These are phyloP conservation scores for Mycogone perniciosa DNA, from an alignment of 2,329 filamentous ascomycete genomes.

Conservation along the genomic window DNA sequence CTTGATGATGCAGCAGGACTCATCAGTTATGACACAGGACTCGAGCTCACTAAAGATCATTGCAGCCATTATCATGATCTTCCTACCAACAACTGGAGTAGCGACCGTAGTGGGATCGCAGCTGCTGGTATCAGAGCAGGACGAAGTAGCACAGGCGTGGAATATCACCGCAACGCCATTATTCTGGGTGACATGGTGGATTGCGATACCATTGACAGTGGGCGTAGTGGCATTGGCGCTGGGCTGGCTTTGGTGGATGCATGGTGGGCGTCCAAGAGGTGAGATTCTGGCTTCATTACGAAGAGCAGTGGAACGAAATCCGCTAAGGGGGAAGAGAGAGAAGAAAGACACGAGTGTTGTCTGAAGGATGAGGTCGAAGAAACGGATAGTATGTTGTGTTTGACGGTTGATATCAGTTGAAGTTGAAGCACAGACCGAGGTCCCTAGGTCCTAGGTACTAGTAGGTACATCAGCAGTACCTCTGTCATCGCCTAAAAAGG, in stretches of 20 bases:
- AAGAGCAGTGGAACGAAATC: not conserved
- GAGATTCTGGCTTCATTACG: not conserved
- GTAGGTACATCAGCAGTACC: too few relatives aligned
- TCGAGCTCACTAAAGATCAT: constrained; percentile 33
- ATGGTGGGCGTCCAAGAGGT: constrained; percentile 13
- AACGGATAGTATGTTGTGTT: too few relatives aligned
- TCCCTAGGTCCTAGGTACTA: too few relatives aligned
- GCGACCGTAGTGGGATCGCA: constrained; percentile 28
- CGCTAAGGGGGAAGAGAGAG: not conserved
- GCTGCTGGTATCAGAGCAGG: constrained; percentile 19
- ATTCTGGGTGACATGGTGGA: constrained; percentile 26
- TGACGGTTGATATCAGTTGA: too few relatives aligned
- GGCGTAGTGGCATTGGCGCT: constrained; percentile 19
- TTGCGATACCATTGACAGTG: constrained; percentile 24
- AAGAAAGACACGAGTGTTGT: not conserved
- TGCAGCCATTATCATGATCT: constrained; percentile 31
- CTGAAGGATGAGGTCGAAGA: not conserved
- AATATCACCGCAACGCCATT: constrained; percentile 20
- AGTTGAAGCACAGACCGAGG: too few relatives aligned
- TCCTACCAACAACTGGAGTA: constrained; percentile 31
- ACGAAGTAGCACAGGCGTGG: constrained; percentile 17
- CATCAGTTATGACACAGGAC: constrained; percentile 28
- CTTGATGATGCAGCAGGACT: constrained; percentile 32
- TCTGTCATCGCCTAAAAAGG: too few relatives aligned
- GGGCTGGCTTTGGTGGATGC: constrained; percentile 26